Evolutionary conservation across 2,329 filamentous ascomycete genomes (phyloP), one percentile per base, ranked within the genome.

Genomic region (Fusarium verrucosum): DNA sequence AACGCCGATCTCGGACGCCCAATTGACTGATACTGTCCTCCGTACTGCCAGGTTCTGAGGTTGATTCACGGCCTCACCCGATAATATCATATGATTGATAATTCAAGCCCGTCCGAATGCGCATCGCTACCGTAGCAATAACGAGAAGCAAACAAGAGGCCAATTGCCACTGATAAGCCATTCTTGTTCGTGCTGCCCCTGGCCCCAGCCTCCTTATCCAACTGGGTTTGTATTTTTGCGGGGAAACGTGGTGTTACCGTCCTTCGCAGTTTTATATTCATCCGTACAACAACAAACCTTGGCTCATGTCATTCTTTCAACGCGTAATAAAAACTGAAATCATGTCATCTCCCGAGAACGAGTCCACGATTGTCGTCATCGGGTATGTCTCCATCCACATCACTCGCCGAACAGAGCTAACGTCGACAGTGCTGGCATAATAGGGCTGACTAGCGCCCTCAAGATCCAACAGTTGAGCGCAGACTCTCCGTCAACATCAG

Each of bases 371-470:
- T n/a, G 65, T 74, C 19, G 70, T 75, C 1, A 55, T 75, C 1
- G 73, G 73, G 73, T 74, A 70, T 50, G 62, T 25, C 4, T 6
- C 8, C 13, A 16, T 10, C 2, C 7, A 7, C 1, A 9, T 2
- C 3, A 2, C 2, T 3, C 14, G 3, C 2, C 11, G 10, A 19
- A 11, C 37, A 10, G n/a, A 11, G 4, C n/a, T n/a, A 50, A 47
- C 38, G 5, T 14, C 6, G 10, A 1, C 38, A 86, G 84, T 44
- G 83, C 83, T 65, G 84, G 84, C 19, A 79, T 86, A 32, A 82
- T 81, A 37, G 84, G 84, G 51, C 76, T 86, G 17, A 81, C 80
- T 58, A 75, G 76, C 37, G 83, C 83, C 41, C 69, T 85, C 17
- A 77, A 77, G 26, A 75, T 84, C 42, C 82, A 83, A 38, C 43